Base-by-base conservation (phyloP, 345 rosid species). In the Pugionium dolabratum region DNA sequence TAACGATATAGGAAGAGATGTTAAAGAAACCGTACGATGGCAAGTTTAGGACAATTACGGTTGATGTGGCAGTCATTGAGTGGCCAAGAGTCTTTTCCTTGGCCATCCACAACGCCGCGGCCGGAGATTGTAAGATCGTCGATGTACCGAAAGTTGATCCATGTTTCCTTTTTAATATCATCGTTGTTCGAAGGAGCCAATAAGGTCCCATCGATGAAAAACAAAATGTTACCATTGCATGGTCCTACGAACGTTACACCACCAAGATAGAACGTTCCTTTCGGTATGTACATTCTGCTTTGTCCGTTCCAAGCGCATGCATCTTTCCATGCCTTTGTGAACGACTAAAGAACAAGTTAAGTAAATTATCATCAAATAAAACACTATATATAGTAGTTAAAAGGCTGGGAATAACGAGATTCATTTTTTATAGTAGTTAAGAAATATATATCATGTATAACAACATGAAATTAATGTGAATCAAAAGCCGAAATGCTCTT, bases 271-370 rank as follows among this genome's bases (percentile, higher is more conserved):
- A 54, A 66, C 8, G 4, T 55, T 42, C 63, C 71, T 10, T 2
- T 35, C 1, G 71, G 71, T 44, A 66, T 45, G 18, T 55, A 54
- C n/a, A 66, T 30, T 10, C 25, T 55, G 29, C 62, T 54, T 4
- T 3, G 43, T 27, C 71, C 63, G 9, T 4, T 55, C 54, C 62
- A 66, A 55, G 18, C 8, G 42, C 71, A 66, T 66, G 71, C 71
- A 54, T 55, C 54, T 18, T 66, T 55, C 71, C 71, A 66, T 5
- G 54, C 45, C 9, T 36, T 66, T 28, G 37, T 27, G 46, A 66
- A 66, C 5, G 71, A 54, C 71, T 66, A 37, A 37, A 18, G 18
- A 18, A 18, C 18, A 18, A 18, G 18, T 18, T 18, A 18, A 18
- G 18, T 18, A 18, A 18, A 18, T 18, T 18, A 18, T 18, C 18